A percentile compares a stretch with the other conserved stretches of the same genome.
Conservation (phyloP, 306 rosid species). For the Canavalia gladiata region DNA sequence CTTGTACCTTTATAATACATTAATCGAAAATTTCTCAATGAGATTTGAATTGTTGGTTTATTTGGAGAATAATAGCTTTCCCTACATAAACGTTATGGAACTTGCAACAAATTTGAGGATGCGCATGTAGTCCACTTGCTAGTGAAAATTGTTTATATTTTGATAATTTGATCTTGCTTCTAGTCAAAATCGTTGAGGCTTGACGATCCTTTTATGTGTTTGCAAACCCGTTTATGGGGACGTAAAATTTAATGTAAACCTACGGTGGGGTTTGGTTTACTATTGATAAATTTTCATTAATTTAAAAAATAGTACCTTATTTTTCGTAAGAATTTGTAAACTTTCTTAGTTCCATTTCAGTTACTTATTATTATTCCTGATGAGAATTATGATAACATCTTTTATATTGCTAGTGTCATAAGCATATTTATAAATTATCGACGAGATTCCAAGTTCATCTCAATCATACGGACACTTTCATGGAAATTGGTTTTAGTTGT, state of each 20-base stretch:
- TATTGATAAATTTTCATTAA: background rate
- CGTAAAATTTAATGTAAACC: conserved; percentile 24
- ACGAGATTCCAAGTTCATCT: background rate
- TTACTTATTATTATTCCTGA: background rate
- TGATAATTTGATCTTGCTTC: conserved; percentile 3
- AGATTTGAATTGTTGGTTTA: background rate
- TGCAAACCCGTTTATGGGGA: background rate
- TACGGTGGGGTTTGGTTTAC: background rate
- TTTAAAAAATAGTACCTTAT: background rate
- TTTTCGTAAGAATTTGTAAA: background rate
- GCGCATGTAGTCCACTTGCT: background rate
- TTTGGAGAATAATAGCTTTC: background rate
- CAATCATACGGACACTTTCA: background rate
- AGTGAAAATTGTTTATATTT: background rate
- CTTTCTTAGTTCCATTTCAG: background rate
- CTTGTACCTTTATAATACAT: conserved; percentile 29
- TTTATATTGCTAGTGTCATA: background rate
- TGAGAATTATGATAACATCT: background rate
- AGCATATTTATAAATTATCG: too few species aligned
- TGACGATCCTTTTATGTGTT: background rate
- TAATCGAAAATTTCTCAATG: background rate
- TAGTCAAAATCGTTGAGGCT: conserved; percentile 7
- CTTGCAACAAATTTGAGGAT: conserved; percentile 37
- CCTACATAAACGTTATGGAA: conserved; percentile 26
- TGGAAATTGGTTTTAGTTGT: background rate